Evolutionary conservation across 2,329 filamentous ascomycete species (phyloP).

Genomic region (Paecilomyces formosus): DNA sequence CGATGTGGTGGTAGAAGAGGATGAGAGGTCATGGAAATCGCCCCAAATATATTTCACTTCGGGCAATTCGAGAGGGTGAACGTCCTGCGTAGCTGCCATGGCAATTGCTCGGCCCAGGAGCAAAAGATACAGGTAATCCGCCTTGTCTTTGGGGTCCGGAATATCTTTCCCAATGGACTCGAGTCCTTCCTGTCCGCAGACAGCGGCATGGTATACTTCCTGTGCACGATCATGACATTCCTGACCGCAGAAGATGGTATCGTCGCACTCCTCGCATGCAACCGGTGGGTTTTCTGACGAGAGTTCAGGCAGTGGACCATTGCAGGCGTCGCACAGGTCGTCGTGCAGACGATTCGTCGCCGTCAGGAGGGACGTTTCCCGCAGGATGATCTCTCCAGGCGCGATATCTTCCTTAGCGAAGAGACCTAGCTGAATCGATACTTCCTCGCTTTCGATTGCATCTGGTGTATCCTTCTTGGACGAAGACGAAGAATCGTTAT

Average conservation of each 20-base stretch:
- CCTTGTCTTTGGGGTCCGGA: constrained; percentile 48
- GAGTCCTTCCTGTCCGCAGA: constrained; percentile 48
- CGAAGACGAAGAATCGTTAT: constrained; percentile 4
- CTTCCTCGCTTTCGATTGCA: constrained; percentile 15
- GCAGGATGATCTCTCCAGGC: constrained; percentile 67
- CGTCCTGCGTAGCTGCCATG: constrained; percentile 52
- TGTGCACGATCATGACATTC: constrained; percentile 50
- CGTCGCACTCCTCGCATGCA: constrained; percentile 49
- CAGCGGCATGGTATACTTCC: constrained; percentile 49
- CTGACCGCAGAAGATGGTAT: constrained; percentile 54
- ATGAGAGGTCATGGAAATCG: constrained; percentile 42
- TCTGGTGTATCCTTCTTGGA: constrained; percentile 12
- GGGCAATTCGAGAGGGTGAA: constrained; percentile 52
- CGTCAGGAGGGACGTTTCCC: constrained; percentile 79
- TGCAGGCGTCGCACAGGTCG: constrained; percentile 82
- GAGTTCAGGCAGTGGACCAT: constrained; percentile 60
- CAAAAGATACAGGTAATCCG: constrained; percentile 54
- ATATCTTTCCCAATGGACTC: constrained; percentile 54
- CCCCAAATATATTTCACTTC: constrained; percentile 61
- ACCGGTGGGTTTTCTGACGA: constrained; percentile 28
- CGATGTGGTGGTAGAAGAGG: constrained; percentile 14
- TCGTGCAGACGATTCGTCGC: constrained; percentile 85
- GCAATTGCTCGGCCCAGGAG: constrained; percentile 53
- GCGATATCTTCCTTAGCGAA: constrained; percentile 78
- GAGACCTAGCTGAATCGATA: constrained; percentile 70